phyloP scores from a whole-genome alignment of 2,329 filamentous ascomycete species.

The Colletotrichum lini region DNA sequence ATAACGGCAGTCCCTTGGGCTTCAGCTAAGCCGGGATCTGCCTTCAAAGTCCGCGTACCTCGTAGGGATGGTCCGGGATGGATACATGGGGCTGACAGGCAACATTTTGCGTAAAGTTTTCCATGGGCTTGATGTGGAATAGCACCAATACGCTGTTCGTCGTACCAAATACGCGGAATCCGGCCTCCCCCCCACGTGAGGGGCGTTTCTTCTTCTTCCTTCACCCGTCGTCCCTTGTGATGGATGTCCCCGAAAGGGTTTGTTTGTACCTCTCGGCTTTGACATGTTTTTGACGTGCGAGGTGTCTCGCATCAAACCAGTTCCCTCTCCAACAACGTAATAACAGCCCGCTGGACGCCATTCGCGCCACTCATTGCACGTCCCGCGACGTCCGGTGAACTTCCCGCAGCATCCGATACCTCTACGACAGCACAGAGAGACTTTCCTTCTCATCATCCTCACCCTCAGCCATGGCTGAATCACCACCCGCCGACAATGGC shows the following conservation, averaged over 20 bases:
- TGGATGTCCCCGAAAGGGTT: not conserved
- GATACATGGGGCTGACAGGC: not conserved
- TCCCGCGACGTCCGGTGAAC: not conserved
- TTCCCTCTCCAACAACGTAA: not conserved
- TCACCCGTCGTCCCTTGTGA: too few species aligned
- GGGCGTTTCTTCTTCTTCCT: not conserved
- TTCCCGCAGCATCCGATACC: conserved; percentile 11
- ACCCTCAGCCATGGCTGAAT: conserved; percentile 24
- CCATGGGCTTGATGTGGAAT: not conserved
- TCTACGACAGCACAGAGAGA: conserved; percentile 21
- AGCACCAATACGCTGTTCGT: not conserved
- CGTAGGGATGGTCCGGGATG: too few species aligned
- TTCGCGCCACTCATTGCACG: not conserved
- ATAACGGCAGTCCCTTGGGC: conserved; percentile 10
- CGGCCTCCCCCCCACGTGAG: not conserved
- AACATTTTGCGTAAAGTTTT: conserved; percentile 8
- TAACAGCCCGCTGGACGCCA: not conserved
- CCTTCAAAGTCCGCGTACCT: not conserved
- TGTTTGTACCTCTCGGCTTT: not conserved
- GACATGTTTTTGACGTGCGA: not conserved
- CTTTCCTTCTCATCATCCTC: too few species aligned
- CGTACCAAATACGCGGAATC: conserved; percentile 6
- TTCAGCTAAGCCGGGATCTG: conserved; percentile 9
- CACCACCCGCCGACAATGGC: conserved; percentile 17
- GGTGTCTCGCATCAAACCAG: not conserved